A percentile compares a stretch with the other conserved stretches of the same genome.
These are phyloP conservation scores for Pyrenophora teres DNA, from an alignment of 2,329 filamentous ascomycete species.

Conservation along the genomic window DNA sequence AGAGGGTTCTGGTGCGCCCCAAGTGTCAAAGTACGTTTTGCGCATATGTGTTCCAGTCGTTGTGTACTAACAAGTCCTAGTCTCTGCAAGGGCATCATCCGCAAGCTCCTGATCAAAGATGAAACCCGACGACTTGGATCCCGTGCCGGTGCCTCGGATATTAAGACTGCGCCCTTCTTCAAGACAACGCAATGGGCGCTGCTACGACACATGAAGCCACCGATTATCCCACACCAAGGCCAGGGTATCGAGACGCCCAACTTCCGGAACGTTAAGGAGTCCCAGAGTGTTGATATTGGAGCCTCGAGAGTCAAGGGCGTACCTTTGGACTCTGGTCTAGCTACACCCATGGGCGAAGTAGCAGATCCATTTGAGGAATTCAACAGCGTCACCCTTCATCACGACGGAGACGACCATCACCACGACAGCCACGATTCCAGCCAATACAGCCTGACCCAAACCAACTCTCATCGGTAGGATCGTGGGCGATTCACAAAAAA, in stretches of 20 bases:
- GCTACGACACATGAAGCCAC: slow-evolving; percentile 95
- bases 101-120: slow-evolving; percentile 97
- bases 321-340: slow-evolving; percentile 80
- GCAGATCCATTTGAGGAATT: slow-evolving; percentile 97
- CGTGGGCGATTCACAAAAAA: background rate
- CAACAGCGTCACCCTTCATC: slow-evolving; percentile 95
- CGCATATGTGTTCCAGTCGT: background rate
- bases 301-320: slow-evolving; percentile 70
- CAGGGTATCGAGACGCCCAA: slow-evolving; percentile 93
- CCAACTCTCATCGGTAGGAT: slow-evolving; percentile 31
- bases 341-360: slow-evolving; percentile 80
- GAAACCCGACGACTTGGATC: slow-evolving; percentile 92
- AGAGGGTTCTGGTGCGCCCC: slow-evolving; percentile 80
- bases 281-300: slow-evolving; percentile 84
- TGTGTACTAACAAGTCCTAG: slow-evolving; percentile 56
- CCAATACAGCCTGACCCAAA: slow-evolving; percentile 28
- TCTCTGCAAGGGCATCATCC: slow-evolving; percentile 93
- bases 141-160: slow-evolving; percentile 92
- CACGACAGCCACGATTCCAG: slow-evolving; percentile 26
- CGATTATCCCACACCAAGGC: slow-evolving; percentile 90
- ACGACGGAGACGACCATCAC: slow-evolving; percentile 81
- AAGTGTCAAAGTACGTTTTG: slow-evolving; percentile 83
- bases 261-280: slow-evolving; percentile 98
- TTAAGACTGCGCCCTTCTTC: slow-evolving; percentile 97
- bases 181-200: slow-evolving; percentile 94